phyloP scores from a whole-genome alignment of 495 filamentous ascomycete species.

The Neurospora intermedia region DNA sequence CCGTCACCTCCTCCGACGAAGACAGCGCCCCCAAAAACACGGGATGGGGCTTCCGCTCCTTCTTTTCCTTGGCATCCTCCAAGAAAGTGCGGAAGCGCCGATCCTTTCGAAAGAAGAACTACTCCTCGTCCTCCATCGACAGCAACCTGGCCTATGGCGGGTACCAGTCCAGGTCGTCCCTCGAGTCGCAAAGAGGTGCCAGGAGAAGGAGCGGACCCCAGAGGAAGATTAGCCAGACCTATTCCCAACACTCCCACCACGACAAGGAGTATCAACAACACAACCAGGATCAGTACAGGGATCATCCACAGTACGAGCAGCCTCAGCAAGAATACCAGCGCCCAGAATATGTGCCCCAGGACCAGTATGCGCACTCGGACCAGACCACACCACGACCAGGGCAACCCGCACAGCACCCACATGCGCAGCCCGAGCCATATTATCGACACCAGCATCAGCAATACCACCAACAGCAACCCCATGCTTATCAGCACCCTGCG shows the following conservation, averaged over 20 bases:
- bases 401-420: not conserved
- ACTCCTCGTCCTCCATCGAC: constrained; percentile 37
- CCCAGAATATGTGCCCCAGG: constrained; percentile 3
- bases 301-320: not conserved
- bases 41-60: constrained; percentile 30
- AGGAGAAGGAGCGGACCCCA: constrained; percentile 4
- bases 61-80: constrained; percentile 27
- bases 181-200: constrained; percentile 11
- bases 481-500: constrained; percentile 5
- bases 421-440: not conserved
- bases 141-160: constrained; percentile 47
- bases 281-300: not conserved
- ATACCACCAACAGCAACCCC: constrained; percentile 10
- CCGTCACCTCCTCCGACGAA: constrained; percentile 36
- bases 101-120: constrained; percentile 34
- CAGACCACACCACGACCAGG: not conserved
- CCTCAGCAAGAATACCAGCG: constrained; percentile 5
- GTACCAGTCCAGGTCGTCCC: constrained; percentile 33
- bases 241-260: not conserved
- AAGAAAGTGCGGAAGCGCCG: constrained; percentile 36
- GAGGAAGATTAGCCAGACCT: constrained; percentile 3
- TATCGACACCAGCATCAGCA: constrained; percentile 4
- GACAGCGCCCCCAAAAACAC: constrained; percentile 34
- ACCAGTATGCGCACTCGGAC: not conserved
- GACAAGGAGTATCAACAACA: not conserved